Conservation (phyloP, 441 rosid species). For the Daphne laureola region DNA sequence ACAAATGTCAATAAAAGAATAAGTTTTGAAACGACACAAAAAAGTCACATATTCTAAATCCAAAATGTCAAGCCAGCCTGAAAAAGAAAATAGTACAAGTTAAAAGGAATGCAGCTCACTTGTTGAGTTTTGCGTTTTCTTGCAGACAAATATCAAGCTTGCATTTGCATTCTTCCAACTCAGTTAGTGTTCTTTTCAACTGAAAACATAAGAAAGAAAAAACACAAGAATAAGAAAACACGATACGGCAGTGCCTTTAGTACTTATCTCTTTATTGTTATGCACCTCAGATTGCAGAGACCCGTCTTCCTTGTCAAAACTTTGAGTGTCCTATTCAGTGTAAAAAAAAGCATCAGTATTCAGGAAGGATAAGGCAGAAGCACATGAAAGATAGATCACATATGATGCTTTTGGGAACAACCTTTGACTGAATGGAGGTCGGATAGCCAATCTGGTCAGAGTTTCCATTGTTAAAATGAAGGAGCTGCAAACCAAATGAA, state of each 20-base stretch:
- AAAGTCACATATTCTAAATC: too few relatives aligned
- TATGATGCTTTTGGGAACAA: constrained; percentile 18
- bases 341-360: constrained; percentile 1
- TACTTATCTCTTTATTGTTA: constrained; percentile 7
- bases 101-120: constrained; percentile 40
- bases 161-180: constrained; percentile 68
- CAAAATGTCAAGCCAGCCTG: background rate
- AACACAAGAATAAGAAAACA: constrained; percentile 13
- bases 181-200: constrained; percentile 49
- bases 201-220: constrained; percentile 29
- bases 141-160: constrained; percentile 68
- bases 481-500: constrained; percentile 40
- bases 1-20: constrained; percentile 9
- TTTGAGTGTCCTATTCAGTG: constrained; percentile 38
- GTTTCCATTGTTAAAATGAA: constrained; percentile 56
- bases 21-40: too few relatives aligned
- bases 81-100: constrained; percentile 13
- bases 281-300: constrained; percentile 63
- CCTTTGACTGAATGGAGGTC: constrained; percentile 43
- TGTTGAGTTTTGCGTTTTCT: constrained; percentile 69
- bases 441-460: constrained; percentile 31
- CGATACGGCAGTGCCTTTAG: constrained; percentile 10
- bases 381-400: constrained; percentile 6
- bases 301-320: constrained; percentile 38
- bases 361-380: background rate